Evolutionary conservation across 192 early-diverging fungal species (phyloP), one percentile per base, ranked within the genome.

Genomic region (Backusella mclennaniae): DNA sequence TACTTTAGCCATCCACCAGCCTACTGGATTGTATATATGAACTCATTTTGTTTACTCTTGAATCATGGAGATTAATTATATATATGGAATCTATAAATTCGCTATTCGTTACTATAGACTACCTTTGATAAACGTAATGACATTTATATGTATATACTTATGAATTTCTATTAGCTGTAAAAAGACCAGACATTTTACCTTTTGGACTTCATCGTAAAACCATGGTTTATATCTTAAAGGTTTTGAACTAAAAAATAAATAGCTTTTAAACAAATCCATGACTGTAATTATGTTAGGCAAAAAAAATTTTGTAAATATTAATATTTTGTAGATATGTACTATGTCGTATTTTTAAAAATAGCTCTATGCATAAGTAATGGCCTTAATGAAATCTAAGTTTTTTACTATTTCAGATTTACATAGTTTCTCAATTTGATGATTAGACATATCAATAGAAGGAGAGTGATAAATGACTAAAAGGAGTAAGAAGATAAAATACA

Each of bases 391-490:
- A 49, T 17, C 4, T n/a, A 39, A 21, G 1, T 17, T 49, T 17
- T 49, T n/a, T 49, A 49, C 19, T 49, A n/a, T 49, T 49, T 49
- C 26, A 29, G 12, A 9, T 14, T 3, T 29, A 29, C 26, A 63
- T 63, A 63, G 12, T 29, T 59, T 26, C 8, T 29, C 56, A 63
- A 31, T 63, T 63, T 63, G 56, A 63, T 63, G 11, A 11, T 0
- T 29, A 29, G 23, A 63, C 56, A 63, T 12, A 29, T 14, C 26
- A 63, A 63, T 63, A 63, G 23, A 63, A 63, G 56, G 31, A 35
- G 35, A n/a, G 67, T 36, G 33, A 68, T 19, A 68, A 68, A 38
- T 33, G n/a, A 35, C 31, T 31, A 68, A 68, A 68, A 68, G 67
- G 67, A 19, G 31, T 33, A 38, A 68, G 26, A 68, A 33, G 31